phyloP scores from a whole-genome alignment of 2,329 filamentous ascomycete species.

The Daldinia sp. region DNA sequence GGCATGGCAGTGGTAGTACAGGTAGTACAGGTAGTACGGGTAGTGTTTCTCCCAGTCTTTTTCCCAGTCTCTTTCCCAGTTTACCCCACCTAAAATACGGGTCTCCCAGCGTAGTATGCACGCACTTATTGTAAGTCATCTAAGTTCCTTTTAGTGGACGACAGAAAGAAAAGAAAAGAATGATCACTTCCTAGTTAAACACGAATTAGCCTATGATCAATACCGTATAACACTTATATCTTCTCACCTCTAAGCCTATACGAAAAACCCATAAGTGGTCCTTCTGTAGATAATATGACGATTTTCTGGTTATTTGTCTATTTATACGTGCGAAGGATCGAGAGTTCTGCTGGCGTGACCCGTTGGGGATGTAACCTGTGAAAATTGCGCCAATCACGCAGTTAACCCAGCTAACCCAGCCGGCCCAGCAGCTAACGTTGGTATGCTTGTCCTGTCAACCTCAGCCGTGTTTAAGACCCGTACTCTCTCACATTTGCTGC shows the following conservation, averaged over 20 bases:
- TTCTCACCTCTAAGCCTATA: background rate
- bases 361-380: constrained; percentile 31
- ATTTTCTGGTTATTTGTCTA: constrained; percentile 18
- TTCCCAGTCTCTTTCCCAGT: background rate
- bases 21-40: background rate
- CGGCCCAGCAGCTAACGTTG: constrained; percentile 16
- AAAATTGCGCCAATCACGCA: constrained; percentile 32
- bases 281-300: background rate
- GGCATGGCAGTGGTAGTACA: background rate
- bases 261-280: background rate
- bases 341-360: constrained; percentile 18
- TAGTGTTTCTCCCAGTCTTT: background rate
- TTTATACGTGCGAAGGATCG: constrained; percentile 39
- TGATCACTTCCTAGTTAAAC: constrained; percentile 1
- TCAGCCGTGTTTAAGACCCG: constrained; percentile 20
- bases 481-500: constrained; percentile 8
- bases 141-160: background rate
- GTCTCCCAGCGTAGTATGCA: background rate
- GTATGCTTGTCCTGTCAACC: constrained; percentile 16
- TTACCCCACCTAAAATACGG: constrained; percentile 5
- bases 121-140: no score
- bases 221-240: background rate
- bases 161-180: background rate
- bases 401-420: constrained; percentile 26
- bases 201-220: background rate